A percentile compares a stretch with the other conserved stretches of the same genome.
Conservation (phyloP, 78 protist genomes). For the Speleostelium caveatum region DNA sequence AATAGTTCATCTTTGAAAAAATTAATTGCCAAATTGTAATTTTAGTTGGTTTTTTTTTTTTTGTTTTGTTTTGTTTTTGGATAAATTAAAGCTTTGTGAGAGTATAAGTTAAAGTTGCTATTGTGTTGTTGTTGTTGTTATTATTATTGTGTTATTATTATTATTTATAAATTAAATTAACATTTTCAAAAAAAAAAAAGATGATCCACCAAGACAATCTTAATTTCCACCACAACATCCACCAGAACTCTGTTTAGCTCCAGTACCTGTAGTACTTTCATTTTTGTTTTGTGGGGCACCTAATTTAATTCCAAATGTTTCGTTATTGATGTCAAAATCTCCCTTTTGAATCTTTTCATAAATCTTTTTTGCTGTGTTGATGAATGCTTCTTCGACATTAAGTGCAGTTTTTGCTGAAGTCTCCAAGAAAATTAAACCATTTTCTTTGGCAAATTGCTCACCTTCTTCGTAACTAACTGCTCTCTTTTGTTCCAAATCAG, state of each 20-base stretch:
- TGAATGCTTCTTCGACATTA: slow-evolving; percentile 96
- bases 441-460: slow-evolving; percentile 92
- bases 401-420: slow-evolving; percentile 98
- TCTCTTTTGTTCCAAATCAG: slow-evolving; percentile 92
- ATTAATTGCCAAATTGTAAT: neutral
- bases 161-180: too few relatives aligned
- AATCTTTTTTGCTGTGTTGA: slow-evolving; percentile 87
- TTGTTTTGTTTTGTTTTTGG: slow-evolving; percentile 8
- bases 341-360: slow-evolving; percentile 89
- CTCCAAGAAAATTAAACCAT: slow-evolving; percentile 96
- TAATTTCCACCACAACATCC: slow-evolving; percentile 33
- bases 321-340: slow-evolving; percentile 82
- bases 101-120: too few relatives aligned
- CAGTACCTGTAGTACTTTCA: neutral
- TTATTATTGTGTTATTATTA: too few relatives aligned
- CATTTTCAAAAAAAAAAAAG: too few relatives aligned
- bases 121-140: too few relatives aligned
- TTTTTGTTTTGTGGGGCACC: slow-evolving; percentile 21
- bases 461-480: slow-evolving; percentile 97
- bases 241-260: neutral
- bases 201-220: too few relatives aligned
- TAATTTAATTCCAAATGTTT: slow-evolving; percentile 73
- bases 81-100: too few relatives aligned
- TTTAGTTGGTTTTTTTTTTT: neutral
- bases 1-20: too few relatives aligned